A percentile compares a stretch with the other conserved stretches of the same genome.
Conservation (phyloP, 805 yeast genomes). For the Teunomyces cretensis region DNA sequence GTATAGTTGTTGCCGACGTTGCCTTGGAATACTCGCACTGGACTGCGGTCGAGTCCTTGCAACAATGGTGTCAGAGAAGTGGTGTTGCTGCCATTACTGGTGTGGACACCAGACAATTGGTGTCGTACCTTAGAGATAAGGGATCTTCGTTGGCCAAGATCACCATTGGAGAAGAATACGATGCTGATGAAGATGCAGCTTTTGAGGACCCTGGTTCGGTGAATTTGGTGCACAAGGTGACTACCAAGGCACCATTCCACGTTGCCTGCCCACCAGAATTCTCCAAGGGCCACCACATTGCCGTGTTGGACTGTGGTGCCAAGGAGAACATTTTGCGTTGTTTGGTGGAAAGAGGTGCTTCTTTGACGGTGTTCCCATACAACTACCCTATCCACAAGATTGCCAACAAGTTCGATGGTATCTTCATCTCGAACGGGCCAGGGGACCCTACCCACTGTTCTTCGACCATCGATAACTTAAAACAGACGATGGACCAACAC, state of each 20-base stretch:
- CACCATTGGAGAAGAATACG: slow-evolving; percentile 86
- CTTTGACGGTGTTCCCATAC: slow-evolving; percentile 94
- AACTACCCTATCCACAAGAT: slow-evolving; percentile 90
- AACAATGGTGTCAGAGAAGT: slow-evolving; percentile 94
- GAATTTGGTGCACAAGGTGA: slow-evolving; percentile 88
- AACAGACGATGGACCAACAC: slow-evolving; percentile 61
- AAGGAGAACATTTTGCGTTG: slow-evolving; percentile 96
- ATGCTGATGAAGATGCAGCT: slow-evolving; percentile 88
- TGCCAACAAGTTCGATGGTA: slow-evolving; percentile 90
- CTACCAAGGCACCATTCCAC: slow-evolving; percentile 94
- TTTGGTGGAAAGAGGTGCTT: slow-evolving; percentile 91
- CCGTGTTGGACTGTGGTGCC: slow-evolving; percentile 96
- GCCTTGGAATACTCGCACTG: slow-evolving; percentile 98
- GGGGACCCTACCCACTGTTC: slow-evolving; percentile 96
- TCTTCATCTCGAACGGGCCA: slow-evolving; percentile 94
- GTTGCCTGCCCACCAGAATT: slow-evolving; percentile 60
- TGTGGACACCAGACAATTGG: slow-evolving; percentile 95
- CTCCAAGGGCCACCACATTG: slow-evolving; percentile 68
- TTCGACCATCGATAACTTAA: slow-evolving; percentile 71
- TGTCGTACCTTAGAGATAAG: slow-evolving; percentile 88
- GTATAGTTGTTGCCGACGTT: slow-evolving; percentile 93
- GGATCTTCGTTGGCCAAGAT: slow-evolving; percentile 93
- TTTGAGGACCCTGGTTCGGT: slow-evolving; percentile 87
- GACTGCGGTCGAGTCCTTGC: slow-evolving; percentile 96
- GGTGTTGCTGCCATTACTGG: slow-evolving; percentile 95